Evolutionary conservation across 1,284 basidiomycete genomes (phyloP).

Genomic region (Coriolopsis trogii): DNA sequence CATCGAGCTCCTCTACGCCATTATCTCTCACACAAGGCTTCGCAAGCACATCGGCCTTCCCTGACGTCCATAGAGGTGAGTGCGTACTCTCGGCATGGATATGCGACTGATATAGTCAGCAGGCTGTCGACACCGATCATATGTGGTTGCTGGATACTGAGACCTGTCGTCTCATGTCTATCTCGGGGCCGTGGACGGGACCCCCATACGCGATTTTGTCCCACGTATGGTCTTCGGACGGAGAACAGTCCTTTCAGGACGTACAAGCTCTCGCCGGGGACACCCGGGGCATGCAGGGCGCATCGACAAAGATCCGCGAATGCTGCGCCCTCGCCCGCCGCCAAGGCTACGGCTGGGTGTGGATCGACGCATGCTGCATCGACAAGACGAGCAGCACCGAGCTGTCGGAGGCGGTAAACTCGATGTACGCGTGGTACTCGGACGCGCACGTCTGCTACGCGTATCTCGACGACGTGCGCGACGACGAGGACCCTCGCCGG

Average conservation of each 20-base stretch:
- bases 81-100: too few relatives aligned
- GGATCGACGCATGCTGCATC: constrained; percentile 22
- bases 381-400: too few relatives aligned
- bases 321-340: constrained; percentile 14
- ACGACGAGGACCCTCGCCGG: constrained; percentile 13
- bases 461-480: constrained; percentile 15
- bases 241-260: constrained; percentile 20
- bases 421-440: constrained; percentile 21
- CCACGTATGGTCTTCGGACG: constrained; percentile 12
- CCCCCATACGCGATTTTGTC: constrained; percentile 19
- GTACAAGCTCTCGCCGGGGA: background rate
- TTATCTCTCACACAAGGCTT: too few relatives aligned
- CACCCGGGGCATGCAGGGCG: background rate
- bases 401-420: constrained; percentile 24
- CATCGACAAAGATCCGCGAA: constrained; percentile 12
- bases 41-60: too few relatives aligned
- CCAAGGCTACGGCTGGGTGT: constrained; percentile 12
- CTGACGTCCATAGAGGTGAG: too few relatives aligned
- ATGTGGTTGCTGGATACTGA: constrained; percentile 13
- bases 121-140: too few relatives aligned
- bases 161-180: constrained; percentile 2
- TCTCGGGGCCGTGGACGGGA: constrained; percentile 2
- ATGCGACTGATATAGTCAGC: too few relatives aligned
- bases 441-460: constrained; percentile 18
- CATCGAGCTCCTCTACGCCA: too few relatives aligned